phyloP scores from a whole-genome alignment of 1,284 basidiomycete species.

The Moesziomyces aphidis region DNA sequence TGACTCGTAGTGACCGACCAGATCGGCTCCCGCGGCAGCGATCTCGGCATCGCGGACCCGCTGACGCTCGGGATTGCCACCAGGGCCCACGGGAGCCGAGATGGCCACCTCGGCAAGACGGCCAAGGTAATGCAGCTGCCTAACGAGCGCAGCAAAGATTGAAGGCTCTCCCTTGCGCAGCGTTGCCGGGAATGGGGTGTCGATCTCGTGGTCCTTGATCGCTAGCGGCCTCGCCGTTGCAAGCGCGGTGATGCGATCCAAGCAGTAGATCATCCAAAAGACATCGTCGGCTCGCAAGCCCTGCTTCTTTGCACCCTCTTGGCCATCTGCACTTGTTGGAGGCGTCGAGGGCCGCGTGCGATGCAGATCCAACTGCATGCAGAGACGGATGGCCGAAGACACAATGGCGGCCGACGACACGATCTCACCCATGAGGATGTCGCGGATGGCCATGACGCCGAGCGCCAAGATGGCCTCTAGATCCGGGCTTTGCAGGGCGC shows the following conservation, averaged over 20 bases:
- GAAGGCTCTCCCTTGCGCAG: slow-evolving; percentile 35
- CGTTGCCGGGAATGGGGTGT: slow-evolving; percentile 23
- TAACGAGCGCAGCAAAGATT: slow-evolving; percentile 44
- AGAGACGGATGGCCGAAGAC: slow-evolving; percentile 30
- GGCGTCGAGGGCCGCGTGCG: slow-evolving; percentile 5
- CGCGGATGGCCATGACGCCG: slow-evolving; percentile 37
- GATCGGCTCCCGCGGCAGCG: slow-evolving; percentile 23
- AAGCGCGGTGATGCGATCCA: slow-evolving; percentile 44
- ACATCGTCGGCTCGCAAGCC: slow-evolving; percentile 12
- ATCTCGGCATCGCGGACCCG: slow-evolving; percentile 22
- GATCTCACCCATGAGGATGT: slow-evolving; percentile 29
- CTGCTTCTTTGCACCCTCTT: neutral
- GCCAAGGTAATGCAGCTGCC: slow-evolving; percentile 38
- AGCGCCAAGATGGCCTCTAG: slow-evolving; percentile 38
- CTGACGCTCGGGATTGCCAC: slow-evolving; percentile 7
- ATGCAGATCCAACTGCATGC: slow-evolving; percentile 41
- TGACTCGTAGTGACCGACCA: slow-evolving; percentile 35
- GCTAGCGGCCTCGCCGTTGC: slow-evolving; percentile 28
- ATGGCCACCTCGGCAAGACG: slow-evolving; percentile 21
- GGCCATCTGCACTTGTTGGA: neutral
- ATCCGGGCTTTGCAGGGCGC: slow-evolving; percentile 21
- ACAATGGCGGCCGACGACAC: slow-evolving; percentile 30
- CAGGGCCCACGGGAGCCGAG: neutral
- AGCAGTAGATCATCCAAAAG: slow-evolving; percentile 41
- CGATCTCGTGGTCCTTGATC: slow-evolving; percentile 45